Conservation (phyloP, 345 rosid species). For the Aegle marmelos region DNA sequence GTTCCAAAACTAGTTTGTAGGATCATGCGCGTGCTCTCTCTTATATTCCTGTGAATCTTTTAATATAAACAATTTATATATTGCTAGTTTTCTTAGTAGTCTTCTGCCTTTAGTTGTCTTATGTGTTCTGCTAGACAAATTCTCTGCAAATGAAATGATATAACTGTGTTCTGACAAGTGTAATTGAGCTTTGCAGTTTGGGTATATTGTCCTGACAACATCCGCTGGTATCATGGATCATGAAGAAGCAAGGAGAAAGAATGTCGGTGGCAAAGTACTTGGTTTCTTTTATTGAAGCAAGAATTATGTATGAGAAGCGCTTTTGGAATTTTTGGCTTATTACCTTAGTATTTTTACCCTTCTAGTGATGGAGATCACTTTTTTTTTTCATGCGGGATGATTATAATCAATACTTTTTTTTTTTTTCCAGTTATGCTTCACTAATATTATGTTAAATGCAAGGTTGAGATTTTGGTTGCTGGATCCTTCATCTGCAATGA, state of each 20-base stretch:
- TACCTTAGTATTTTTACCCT: not conserved
- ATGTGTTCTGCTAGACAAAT: not conserved
- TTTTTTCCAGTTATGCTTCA: not conserved
- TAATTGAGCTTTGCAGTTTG: constrained; percentile 49
- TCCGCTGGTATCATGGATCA: constrained; percentile 93
- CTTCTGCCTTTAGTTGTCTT: not conserved
- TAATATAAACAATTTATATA: not conserved
- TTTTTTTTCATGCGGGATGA: not conserved
- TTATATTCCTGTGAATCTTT: not conserved
- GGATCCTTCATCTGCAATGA: not conserved
- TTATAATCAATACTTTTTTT: not conserved
- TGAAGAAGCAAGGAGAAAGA: constrained; percentile 87
- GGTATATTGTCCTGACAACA: constrained; percentile 75
- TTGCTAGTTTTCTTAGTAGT: not conserved
- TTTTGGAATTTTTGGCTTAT: constrained; percentile 19
- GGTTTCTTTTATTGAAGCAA: constrained; percentile 63
- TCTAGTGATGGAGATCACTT: not conserved
- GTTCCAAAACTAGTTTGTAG: not conserved
- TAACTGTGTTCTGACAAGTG: not conserved
- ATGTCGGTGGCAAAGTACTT: constrained; percentile 78
- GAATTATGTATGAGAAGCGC: not conserved
- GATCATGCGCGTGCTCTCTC: not conserved
- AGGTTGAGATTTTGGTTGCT: not conserved
- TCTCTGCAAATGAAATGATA: not conserved
- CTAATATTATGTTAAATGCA: not conserved